A percentile compares a stretch with the other conserved stretches of the same genome.
phyloP scores from a whole-genome alignment of 495 filamentous ascomycete species.

The Venustampulla echinocandica region DNA sequence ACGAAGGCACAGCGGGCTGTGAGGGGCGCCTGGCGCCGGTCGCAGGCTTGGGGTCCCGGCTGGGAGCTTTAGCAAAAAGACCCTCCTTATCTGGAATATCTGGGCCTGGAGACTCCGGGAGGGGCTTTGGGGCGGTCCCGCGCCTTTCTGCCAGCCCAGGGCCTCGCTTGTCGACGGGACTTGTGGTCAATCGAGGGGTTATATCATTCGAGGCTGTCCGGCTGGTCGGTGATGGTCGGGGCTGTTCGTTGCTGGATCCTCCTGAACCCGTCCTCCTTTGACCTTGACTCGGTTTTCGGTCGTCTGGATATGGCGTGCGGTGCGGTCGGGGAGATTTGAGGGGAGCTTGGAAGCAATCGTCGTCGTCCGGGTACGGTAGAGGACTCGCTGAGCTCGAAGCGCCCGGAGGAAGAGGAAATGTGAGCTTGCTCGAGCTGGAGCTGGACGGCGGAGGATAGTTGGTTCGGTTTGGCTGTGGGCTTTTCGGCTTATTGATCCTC shows the following conservation, averaged over 20 bases:
- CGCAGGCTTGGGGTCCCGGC: slow-evolving; percentile 10
- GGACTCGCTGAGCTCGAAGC: slow-evolving; percentile 55
- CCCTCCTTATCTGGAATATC: slow-evolving; percentile 62
- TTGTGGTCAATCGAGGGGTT: slow-evolving; percentile 34
- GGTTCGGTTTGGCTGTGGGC: slow-evolving; percentile 39
- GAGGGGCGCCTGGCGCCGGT: slow-evolving; percentile 17
- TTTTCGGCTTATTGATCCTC: slow-evolving; percentile 68
- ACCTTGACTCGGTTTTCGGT: slow-evolving; percentile 20
- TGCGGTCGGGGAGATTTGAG: slow-evolving; percentile 30
- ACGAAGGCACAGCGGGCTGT: slow-evolving; percentile 6
- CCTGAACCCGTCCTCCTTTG: slow-evolving; percentile 25
- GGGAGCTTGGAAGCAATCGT: slow-evolving; percentile 28
- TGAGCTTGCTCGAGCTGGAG: slow-evolving; percentile 23
- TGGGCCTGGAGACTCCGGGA: slow-evolving; percentile 68
- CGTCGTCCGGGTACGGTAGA: slow-evolving; percentile 74
- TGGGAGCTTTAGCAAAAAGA: slow-evolving; percentile 44
- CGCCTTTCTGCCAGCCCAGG: slow-evolving; percentile 59
- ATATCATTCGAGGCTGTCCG: slow-evolving; percentile 30
- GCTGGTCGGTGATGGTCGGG: slow-evolving; percentile 8
- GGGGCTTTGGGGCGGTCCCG: slow-evolving; percentile 64
- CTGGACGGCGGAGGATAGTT: slow-evolving; percentile 39
- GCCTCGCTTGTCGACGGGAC: slow-evolving; percentile 40
- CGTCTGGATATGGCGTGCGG: slow-evolving; percentile 42
- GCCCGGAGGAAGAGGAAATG: slow-evolving; percentile 51
- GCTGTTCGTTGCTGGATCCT: slow-evolving; percentile 6